Evolutionary conservation across 768 basidiomycete species (phyloP).

Genomic region (Podaxis sp.): DNA sequence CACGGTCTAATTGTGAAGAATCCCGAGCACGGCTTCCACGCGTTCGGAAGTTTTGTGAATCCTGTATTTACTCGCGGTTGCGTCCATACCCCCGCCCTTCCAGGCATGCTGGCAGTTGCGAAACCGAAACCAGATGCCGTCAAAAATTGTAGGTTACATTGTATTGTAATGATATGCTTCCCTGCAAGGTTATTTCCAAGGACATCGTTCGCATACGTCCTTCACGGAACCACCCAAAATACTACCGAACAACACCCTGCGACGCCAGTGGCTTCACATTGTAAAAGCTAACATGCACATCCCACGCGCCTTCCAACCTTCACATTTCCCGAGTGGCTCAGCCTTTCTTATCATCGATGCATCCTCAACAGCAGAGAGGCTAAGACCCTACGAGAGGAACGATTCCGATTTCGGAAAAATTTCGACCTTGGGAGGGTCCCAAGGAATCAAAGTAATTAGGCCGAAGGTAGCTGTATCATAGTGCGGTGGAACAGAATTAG

Average conservation of each 20-base stretch:
- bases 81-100: not conserved
- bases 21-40: not conserved
- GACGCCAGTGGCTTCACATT: no score
- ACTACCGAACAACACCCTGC: no score
- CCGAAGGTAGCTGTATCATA: no score
- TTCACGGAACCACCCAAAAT: no score
- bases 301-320: no score
- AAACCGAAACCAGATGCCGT: not conserved
- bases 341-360: not conserved
- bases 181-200: not conserved
- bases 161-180: not conserved
- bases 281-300: no score
- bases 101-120: not conserved
- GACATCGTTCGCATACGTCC: no score
- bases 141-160: not conserved
- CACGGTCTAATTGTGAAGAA: not conserved
- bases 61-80: not conserved
- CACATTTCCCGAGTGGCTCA: not conserved
- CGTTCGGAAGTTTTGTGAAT: not conserved
- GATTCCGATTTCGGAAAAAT: not conserved
- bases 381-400: not conserved
- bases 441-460: no score
- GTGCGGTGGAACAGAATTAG: no score
- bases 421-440: not conserved
- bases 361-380: not conserved